Base-by-base conservation (phyloP, 306 rosid species). In the Casuarina equisetifolia region DNA sequence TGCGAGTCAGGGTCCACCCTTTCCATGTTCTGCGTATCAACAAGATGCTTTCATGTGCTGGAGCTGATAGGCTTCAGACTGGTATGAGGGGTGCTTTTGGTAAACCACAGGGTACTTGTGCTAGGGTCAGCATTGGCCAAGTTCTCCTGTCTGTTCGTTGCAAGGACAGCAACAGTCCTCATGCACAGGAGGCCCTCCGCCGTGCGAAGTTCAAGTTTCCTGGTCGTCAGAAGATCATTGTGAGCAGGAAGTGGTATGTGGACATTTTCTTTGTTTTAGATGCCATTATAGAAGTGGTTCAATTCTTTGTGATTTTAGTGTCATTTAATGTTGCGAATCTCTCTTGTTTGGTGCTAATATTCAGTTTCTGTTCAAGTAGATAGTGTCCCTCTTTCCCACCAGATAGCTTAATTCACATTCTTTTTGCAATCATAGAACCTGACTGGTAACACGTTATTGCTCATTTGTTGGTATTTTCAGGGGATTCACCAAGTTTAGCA, bases 31-130 rank as follows among this genome's bases (percentile, higher is more conserved):
- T 93, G 39, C 85, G 98, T 17, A 93, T 93, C 54, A 93, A 93
- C 88, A 93, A 93, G 75, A 93, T 93, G 98, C 98, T 85, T 74
- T 85, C 86, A 5, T 81, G 88, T 75, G 85, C 86, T 74, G 87
- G 89, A 79, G 89, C 82, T 76, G 83, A 83, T 85, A 93, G 98
- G 97, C 98, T 93, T 55, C 98, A 93, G 86, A 93, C 97, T 32
- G 98, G 98, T 0, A 93, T 93, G 97, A 87, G 98, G 46, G 97
- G 97, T 46, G 98, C 98, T 10, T 93, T 83, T 54, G 86, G 89
- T 25, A 92, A 92, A 76, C 97, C 97, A 4, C 91, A 62, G 11
- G 97, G 97, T 3, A 82, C 87, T 2, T 90, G 97, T 71, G 95
- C 97, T 16, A 86, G 97, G 46, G 97, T 92, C 13, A 86, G 86